These are phyloP conservation scores for Cordyceps cicadae DNA, from an alignment of 2,329 filamentous ascomycete genomes.

Conservation along the genomic window DNA sequence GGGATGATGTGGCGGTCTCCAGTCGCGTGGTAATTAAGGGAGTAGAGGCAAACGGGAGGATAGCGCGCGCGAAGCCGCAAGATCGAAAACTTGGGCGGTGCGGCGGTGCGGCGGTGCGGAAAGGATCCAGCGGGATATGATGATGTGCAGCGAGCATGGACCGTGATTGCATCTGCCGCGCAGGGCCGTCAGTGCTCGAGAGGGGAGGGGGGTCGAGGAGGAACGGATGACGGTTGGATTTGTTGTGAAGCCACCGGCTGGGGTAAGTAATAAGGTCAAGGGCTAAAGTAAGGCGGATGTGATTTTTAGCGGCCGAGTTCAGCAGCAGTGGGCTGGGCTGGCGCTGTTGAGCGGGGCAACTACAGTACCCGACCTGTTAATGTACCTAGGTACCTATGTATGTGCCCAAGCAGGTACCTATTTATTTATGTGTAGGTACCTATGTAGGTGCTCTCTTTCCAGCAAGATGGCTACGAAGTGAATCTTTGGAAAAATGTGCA, in stretches of 20 bases:
- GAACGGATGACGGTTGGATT: conserved; percentile 6
- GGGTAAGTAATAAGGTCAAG: background rate
- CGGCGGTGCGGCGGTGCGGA: background rate
- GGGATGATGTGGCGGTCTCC: background rate
- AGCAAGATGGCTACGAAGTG: background rate
- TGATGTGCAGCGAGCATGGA: background rate
- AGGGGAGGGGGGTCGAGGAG: background rate
- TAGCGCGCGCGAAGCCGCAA: background rate
- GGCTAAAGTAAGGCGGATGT: background rate
- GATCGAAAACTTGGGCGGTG: background rate
- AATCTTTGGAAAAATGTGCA: background rate
- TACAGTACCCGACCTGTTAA: too few relatives aligned
- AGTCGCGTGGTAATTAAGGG: conserved; percentile 4
- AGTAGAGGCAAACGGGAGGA: background rate
- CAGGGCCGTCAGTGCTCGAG: background rate
- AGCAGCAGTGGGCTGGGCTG: background rate
- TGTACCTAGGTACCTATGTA: too few relatives aligned
- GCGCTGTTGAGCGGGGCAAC: too few relatives aligned
- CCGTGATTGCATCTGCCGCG: conserved; percentile 2
- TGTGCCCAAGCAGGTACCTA: too few relatives aligned
- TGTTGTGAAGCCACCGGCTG: conserved; percentile 2
- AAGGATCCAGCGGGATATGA: background rate
- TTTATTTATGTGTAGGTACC: too few relatives aligned
- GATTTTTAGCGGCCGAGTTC: background rate
- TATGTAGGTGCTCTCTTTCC: too few relatives aligned